These are phyloP conservation scores for Neocatenulostroma microsporum DNA, from an alignment of 2,329 filamentous ascomycete species.

Conservation along the genomic window DNA sequence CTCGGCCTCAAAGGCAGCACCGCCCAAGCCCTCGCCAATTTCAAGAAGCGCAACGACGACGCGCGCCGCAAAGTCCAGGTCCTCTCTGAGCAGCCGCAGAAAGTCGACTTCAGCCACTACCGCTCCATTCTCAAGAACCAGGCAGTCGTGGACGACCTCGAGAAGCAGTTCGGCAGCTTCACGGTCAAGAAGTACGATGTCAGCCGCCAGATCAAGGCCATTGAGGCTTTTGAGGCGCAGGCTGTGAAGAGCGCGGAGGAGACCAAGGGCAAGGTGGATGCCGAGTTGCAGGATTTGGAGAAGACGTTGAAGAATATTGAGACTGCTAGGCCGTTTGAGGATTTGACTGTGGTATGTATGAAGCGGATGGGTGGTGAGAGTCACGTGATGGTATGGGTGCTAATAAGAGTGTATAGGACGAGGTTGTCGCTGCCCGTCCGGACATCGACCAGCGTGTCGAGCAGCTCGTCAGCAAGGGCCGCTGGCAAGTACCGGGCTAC, in stretches of 20 bases:
- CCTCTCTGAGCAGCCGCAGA: constrained; percentile 75
- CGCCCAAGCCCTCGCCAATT: constrained; percentile 79
- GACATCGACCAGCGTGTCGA: constrained; percentile 96
- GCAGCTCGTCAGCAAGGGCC: constrained; percentile 92
- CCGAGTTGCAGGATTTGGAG: constrained; percentile 86
- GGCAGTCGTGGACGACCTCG: constrained; percentile 90
- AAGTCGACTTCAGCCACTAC: constrained; percentile 91
- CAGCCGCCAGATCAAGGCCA: constrained; percentile 88
- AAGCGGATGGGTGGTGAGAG: constrained; percentile 5
- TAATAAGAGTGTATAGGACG: constrained; percentile 56
- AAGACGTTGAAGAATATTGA: constrained; percentile 97
- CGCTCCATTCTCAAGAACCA: constrained; percentile 90
- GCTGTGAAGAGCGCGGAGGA: constrained; percentile 94
- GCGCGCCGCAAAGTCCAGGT: constrained; percentile 85
- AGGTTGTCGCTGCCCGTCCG: constrained; percentile 86
- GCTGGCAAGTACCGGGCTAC: constrained; percentile 98
- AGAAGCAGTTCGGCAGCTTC: constrained; percentile 88
- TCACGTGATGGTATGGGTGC: constrained; percentile 20
- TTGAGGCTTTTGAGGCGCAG: constrained; percentile 95
- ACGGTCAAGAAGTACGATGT: constrained; percentile 93
- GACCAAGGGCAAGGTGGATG: constrained; percentile 92
- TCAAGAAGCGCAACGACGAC: constrained; percentile 99
- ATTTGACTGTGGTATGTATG: constrained; percentile 86
- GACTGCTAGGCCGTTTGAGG: constrained; percentile 88
- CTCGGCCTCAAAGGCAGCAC: constrained; percentile 96